Evolutionary conservation across 2,329 filamentous ascomycete genomes (phyloP), one percentile per base, ranked within the genome.

Genomic region (Sporothrix humicola): DNA sequence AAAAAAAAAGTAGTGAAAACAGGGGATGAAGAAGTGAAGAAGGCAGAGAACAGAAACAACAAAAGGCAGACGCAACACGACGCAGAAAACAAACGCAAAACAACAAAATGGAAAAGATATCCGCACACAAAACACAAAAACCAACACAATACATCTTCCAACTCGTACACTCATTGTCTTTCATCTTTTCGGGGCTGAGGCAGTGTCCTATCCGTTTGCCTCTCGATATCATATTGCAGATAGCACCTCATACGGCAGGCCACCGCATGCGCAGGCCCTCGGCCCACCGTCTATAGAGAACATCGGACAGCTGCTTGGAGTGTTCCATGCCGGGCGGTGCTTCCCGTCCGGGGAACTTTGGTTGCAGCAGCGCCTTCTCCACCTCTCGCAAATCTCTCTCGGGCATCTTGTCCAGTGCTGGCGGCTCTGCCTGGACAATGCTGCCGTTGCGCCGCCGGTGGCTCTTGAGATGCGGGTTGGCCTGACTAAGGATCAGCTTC

Each of bases 231-330:
- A n/a, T n/a, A n/a, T n/a, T n/a, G n/a, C n/a, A n/a, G n/a, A n/a
- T n/a, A n/a, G n/a, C n/a, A n/a, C n/a, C n/a, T 65, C 42, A 77
- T 2, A 77, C 74, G 7, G 75, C 76, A 1, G 76, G 76, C 76
- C 75, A 78, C 1, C 77, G 75, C 50, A n/a, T n/a, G 8, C 91
- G 90, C 78, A 98, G 84, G 1, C 94, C 94, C 74, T 97, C 93
- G 2, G 91, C 90, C 96, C 96, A 99, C 59, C 95, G 89, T 17
- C 91, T 90, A 82, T 98, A 98, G 23, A 99, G 87, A 23, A 97
- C 93, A 81, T 98, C 94, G 0, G 93, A 93, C 52, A 98, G 86
- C 80, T 97, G 90, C 79, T 94, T 93, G 77, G 92, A 93, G 82
- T 98, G 95, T 82, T 98, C 95, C 93, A 98, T 95, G 1, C 94